Evolutionary conservation across 176 grass and related monocot species (phyloP).

Genomic region (Aechmea fasciata): DNA sequence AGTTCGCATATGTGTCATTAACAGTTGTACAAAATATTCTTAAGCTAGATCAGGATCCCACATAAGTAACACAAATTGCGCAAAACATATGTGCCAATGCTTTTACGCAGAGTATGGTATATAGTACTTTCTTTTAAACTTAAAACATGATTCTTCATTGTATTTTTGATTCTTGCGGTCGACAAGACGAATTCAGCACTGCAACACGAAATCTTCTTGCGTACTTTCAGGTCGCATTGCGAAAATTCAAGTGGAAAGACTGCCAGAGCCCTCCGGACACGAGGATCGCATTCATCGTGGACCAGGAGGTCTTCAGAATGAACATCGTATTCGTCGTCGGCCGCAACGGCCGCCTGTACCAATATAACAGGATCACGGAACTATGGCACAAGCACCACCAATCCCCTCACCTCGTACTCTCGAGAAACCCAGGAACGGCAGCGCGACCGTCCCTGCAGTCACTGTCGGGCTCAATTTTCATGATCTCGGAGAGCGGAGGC

Average conservation of each 20-base stretch:
- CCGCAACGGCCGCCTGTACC: constrained; percentile 57
- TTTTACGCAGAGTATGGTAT: too few relatives aligned
- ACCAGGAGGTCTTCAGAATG: constrained; percentile 72
- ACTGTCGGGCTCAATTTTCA: constrained; percentile 71
- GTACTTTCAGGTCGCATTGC: constrained; percentile 46
- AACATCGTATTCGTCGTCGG: constrained; percentile 77
- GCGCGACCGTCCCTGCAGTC: constrained; percentile 48
- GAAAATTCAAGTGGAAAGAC: constrained; percentile 96
- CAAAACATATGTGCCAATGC: too few relatives aligned
- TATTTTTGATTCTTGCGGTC: too few relatives aligned
- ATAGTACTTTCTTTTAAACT: too few relatives aligned
- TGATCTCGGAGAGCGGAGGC: constrained; percentile 70
- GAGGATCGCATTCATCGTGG: constrained; percentile 79
- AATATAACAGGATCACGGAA: constrained; percentile 93
- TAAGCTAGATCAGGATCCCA: too few relatives aligned
- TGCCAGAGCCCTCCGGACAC: constrained; percentile 65
- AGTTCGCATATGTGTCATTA: too few relatives aligned
- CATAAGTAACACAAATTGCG: too few relatives aligned
- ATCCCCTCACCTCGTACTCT: constrained; percentile 83
- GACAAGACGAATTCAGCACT: too few relatives aligned
- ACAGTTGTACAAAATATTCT: constrained; percentile 21
- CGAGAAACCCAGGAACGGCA: constrained; percentile 59
- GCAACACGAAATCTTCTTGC: neutral
- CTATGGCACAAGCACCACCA: constrained; percentile 89
- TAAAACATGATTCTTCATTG: too few relatives aligned